Evolutionary conservation across 2,329 filamentous ascomycete species (phyloP), one percentile per base, ranked within the genome.

Genomic region (Alternaria triticimaculans): DNA sequence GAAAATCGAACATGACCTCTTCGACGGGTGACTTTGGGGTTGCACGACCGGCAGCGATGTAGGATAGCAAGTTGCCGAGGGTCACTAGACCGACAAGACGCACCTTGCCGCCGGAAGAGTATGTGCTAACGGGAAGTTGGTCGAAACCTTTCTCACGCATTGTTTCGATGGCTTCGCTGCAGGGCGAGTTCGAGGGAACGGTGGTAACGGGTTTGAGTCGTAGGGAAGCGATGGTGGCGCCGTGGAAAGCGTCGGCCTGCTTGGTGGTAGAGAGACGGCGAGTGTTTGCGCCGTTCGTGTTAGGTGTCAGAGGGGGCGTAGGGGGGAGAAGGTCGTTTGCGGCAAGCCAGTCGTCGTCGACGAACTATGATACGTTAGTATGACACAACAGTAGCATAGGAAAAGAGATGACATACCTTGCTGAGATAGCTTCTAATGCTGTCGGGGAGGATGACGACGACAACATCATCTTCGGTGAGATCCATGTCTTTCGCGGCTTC

Each of bases 81-180:
- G 96, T 99, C 43, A 99, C 92, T 7, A 99, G 88, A 33, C 96
- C 96, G 55, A 97, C 93, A 7, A 99, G 91, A 75, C 89, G 90
- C 67, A 85, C 87, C 65, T 89, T 89, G 5, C 87, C 87, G 18
- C 89, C 83, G 1, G 89, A 86, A 10, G 75, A 68, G 69, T 74
- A 78, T 21, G 66, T 61, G 9, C 96, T 90, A 15, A 99, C 96
- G 46, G 96, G 96, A 45, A 99, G 90, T 82, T 99, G 96, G 78
- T 99, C 96, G 80, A 97, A 99, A 66, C 94, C 93, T 84, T 96
- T 97, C 77, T 99, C 96, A 71, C 95, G 93, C 96, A 99, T 98
- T 65, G 92, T 94, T 84, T 99, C 96, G 69, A 98, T 94, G 57
- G 96, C 96, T 70, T 95, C 92, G 67, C 92, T 87, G 82, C 94